Conservation (phyloP, 2,329 filamentous ascomycete genomes). For the Paecilomyces formosus region DNA sequence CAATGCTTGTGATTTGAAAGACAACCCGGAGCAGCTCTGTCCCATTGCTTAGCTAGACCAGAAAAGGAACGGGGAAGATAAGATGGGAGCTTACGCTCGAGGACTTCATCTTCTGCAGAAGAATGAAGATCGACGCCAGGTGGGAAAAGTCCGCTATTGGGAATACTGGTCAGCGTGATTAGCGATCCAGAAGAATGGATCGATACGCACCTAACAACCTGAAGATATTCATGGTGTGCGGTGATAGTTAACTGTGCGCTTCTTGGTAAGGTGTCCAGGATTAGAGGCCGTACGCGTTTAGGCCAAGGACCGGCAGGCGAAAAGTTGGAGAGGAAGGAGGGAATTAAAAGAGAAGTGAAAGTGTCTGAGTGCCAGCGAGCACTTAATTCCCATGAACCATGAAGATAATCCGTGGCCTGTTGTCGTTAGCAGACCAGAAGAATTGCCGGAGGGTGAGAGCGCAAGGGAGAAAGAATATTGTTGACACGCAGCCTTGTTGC, state of each 20-base stretch:
- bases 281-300: neutral
- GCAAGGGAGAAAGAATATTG: conserved; percentile 11
- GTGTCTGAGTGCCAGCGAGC: neutral
- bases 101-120: conserved; percentile 93
- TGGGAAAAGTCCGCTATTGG: conserved; percentile 84
- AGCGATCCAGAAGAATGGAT: neutral
- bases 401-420: neutral
- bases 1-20: conserved; percentile 95
- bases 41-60: conserved; percentile 9
- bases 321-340: neutral
- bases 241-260: neutral
- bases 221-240: conserved; percentile 60
- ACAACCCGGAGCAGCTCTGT: conserved; percentile 96
- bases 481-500: conserved; percentile 33
- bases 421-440: neutral
- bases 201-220: conserved; percentile 52
- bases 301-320: neutral
- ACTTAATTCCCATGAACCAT: neutral
- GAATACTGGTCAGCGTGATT: conserved; percentile 9
- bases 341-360: conserved; percentile 1
- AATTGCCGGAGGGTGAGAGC: neutral
- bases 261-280: neutral
- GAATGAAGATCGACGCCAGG: conserved; percentile 84
- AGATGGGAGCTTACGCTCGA: conserved; percentile 60
- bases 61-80: neutral